These are phyloP conservation scores for Endocarpon pusillum DNA, from an alignment of 495 filamentous ascomycete genomes.

Conservation along the genomic window DNA sequence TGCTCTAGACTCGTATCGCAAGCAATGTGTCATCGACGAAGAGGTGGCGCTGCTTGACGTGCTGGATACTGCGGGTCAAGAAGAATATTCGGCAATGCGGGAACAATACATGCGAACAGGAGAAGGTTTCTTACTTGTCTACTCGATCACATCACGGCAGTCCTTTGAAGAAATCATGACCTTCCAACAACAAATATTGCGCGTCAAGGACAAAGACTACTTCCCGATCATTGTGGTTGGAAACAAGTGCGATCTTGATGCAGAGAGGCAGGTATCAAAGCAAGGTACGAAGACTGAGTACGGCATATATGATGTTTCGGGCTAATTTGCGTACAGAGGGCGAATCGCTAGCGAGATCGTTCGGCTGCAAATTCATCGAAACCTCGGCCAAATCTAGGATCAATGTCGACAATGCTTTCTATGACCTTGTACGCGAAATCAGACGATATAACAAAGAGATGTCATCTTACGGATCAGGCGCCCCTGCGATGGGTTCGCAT, in stretches of 20 bases:
- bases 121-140: slow-evolving; percentile 93
- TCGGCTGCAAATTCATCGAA: slow-evolving; percentile 96
- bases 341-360: slow-evolving; percentile 64
- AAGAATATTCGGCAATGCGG: slow-evolving; percentile 98
- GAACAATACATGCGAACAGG: slow-evolving; percentile 99
- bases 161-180: slow-evolving; percentile 97
- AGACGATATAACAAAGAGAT: slow-evolving; percentile 95
- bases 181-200: slow-evolving; percentile 94
- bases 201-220: slow-evolving; percentile 98
- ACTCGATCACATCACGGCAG: slow-evolving; percentile 93
- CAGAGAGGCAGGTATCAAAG: slow-evolving; percentile 73
- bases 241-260: slow-evolving; percentile 96
- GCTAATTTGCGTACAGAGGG: slow-evolving; percentile 48
- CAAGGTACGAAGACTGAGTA: slow-evolving; percentile 58
- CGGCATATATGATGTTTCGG: slow-evolving; percentile 1
- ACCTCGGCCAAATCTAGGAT: slow-evolving; percentile 96
- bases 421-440: slow-evolving; percentile 93
- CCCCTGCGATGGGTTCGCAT: slow-evolving; percentile 39
- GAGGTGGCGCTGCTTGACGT: slow-evolving; percentile 95
- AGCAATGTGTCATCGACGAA: slow-evolving; percentile 97
- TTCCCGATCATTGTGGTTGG: slow-evolving; percentile 99
- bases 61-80: slow-evolving; percentile 92
- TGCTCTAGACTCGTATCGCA: slow-evolving; percentile 84
- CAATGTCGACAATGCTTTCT: slow-evolving; percentile 97
- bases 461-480: slow-evolving; percentile 60